Conservation (phyloP, 441 rosid genomes). For the Rhodomyrtus psidioides region DNA sequence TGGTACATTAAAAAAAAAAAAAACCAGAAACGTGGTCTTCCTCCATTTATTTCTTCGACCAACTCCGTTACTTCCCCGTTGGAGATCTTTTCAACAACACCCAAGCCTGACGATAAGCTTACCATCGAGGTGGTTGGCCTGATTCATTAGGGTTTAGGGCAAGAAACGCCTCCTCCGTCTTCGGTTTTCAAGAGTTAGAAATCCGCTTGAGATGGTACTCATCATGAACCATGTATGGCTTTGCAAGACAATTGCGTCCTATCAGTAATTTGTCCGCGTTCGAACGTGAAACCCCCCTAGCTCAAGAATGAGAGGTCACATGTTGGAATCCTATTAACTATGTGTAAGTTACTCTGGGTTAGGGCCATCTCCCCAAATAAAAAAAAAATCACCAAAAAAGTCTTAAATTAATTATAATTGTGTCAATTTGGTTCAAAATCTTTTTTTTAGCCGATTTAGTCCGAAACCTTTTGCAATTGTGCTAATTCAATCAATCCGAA, state of each 20-base stretch:
- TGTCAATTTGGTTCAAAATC: too few species aligned
- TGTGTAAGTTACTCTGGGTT: background rate
- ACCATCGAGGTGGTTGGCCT: background rate
- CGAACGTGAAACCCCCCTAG: background rate
- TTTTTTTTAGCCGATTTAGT: too few species aligned
- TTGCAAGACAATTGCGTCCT: background rate
- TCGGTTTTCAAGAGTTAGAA: background rate
- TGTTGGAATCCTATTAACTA: background rate
- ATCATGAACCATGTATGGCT: background rate
- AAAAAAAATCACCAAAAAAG: background rate
- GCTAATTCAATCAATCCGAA: too few species aligned
- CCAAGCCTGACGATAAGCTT: background rate
- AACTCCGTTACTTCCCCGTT: background rate
- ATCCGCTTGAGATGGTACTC: background rate
- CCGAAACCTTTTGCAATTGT: too few species aligned
- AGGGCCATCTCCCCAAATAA: background rate
- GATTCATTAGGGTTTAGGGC: background rate
- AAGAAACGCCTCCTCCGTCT: background rate
- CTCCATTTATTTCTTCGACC: background rate
- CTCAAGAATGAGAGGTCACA: background rate
- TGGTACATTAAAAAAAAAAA: background rate
- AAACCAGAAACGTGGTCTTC: constrained; percentile 1
- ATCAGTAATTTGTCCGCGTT: background rate
- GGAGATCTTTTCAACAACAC: background rate
- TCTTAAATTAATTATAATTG: too few species aligned